Conservation (phyloP, 2,329 filamentous ascomycete genomes). For the Cyanodermella asteris region DNA sequence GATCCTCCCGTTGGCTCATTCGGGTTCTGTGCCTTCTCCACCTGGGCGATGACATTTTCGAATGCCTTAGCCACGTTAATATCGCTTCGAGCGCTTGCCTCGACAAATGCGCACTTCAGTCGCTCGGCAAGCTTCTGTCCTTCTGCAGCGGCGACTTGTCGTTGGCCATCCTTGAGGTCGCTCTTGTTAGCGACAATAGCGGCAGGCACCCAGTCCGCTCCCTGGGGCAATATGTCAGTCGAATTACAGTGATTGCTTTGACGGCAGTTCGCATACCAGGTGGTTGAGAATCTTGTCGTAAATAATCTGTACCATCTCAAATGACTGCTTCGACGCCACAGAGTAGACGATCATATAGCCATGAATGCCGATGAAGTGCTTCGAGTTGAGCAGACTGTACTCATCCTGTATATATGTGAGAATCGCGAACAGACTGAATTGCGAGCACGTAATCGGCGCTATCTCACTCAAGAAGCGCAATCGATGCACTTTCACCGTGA, state of each 20-base stretch:
- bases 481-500: too few species aligned
- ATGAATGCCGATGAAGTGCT: conserved; percentile 97
- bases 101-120: conserved; percentile 81
- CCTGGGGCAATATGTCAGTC: conserved; percentile 28
- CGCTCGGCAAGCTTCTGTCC: conserved; percentile 68
- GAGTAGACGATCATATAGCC: conserved; percentile 98
- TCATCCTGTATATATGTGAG: conserved; percentile 44
- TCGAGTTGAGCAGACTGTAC: conserved; percentile 94
- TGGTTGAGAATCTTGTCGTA: conserved; percentile 95
- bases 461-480: too few species aligned
- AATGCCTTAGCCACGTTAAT: conserved; percentile 86
- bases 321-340: conserved; percentile 80
- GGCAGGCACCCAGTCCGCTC: conserved; percentile 77
- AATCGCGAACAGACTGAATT: background rate
- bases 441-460: too few species aligned
- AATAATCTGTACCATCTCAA: conserved; percentile 94
- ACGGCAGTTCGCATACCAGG: conserved; percentile 35
- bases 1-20: conserved; percentile 57
- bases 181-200: conserved; percentile 95
- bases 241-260: conserved; percentile 1
- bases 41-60: conserved; percentile 80
- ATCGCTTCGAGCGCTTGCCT: conserved; percentile 83
- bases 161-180: conserved; percentile 77
- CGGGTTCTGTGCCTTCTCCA: conserved; percentile 85
- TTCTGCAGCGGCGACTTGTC: conserved; percentile 70